A percentile compares a stretch with the other conserved stretches of the same genome.
phyloP scores from a whole-genome alignment of 495 filamentous ascomycete species.

The Coniosporium apollinis region DNA sequence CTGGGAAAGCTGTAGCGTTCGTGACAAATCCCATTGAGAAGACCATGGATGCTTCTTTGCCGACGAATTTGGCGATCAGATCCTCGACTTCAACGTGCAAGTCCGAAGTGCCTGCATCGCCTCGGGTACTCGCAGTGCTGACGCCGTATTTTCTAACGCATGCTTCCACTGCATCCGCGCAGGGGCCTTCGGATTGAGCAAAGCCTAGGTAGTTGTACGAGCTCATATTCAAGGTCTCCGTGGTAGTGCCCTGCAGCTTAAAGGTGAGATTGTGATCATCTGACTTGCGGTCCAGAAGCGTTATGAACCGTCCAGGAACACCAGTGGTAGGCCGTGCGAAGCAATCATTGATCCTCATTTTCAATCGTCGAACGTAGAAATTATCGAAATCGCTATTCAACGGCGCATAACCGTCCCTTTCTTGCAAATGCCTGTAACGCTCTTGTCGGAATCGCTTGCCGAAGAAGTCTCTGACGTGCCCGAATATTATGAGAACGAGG shows the following conservation, averaged over 20 bases:
- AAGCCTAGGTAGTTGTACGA: constrained; percentile 99
- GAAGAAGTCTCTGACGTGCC: constrained; percentile 93
- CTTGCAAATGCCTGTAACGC: constrained; percentile 67
- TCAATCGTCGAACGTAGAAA: constrained; percentile 86
- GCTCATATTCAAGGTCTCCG: constrained; percentile 95
- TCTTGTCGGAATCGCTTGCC: constrained; percentile 82
- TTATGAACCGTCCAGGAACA: constrained; percentile 87
- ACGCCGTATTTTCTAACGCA: constrained; percentile 70
- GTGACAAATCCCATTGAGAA: constrained; percentile 98
- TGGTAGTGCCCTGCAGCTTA: constrained; percentile 70
- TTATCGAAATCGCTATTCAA: constrained; percentile 97
- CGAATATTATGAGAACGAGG: constrained; percentile 85
- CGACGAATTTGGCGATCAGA: constrained; percentile 74
- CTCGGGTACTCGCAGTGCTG: constrained; percentile 58
- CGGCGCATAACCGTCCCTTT: constrained; percentile 80
- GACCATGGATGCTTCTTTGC: constrained; percentile 85
- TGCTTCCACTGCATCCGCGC: constrained; percentile 85
- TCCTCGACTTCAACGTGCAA: constrained; percentile 78
- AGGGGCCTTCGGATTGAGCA: constrained; percentile 92
- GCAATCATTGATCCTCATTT: constrained; percentile 90
- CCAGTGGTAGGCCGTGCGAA: constrained; percentile 84
- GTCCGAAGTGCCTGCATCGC: constrained; percentile 75
- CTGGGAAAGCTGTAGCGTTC: constrained; percentile 79
- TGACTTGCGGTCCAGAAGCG: constrained; percentile 70
- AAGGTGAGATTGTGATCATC: constrained; percentile 81